A percentile compares a stretch with the other conserved stretches of the same genome.
phyloP scores from a whole-genome alignment of 2,329 filamentous ascomycete genomes.

The Gnomoniopsis sp. region DNA sequence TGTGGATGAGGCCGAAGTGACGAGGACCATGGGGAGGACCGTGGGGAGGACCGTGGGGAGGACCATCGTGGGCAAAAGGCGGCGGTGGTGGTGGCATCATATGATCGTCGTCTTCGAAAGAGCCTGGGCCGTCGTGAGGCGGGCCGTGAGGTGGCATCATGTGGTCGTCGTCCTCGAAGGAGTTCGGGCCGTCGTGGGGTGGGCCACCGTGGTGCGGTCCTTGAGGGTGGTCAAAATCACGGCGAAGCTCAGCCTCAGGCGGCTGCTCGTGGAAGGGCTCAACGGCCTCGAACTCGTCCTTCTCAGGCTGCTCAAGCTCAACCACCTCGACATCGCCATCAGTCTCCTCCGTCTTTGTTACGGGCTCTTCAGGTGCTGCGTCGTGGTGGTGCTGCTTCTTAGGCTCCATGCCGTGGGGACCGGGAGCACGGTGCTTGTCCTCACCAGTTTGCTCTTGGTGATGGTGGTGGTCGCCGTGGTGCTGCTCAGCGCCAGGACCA shows the following conservation, averaged over 20 bases:
- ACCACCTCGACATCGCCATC: not conserved
- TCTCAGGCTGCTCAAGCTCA: not conserved
- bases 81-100: not conserved
- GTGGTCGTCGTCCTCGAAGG: conserved; percentile 1
- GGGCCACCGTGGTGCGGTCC: not conserved
- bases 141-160: not conserved
- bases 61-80: not conserved
- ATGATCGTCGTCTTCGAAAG: conserved; percentile 2
- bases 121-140: not conserved
- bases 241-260: conserved; percentile 13
- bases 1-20: conserved; percentile 5
- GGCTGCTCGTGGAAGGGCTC: not conserved
- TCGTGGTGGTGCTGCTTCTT: not conserved
- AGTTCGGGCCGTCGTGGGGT: not conserved
- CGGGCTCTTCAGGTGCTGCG: not conserved
- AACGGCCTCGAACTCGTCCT: not conserved
- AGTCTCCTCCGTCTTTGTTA: not conserved
- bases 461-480: not conserved
- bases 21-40: conserved; percentile 1
- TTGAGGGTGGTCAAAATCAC: conserved; percentile 1
- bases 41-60: not conserved
- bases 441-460: not conserved
- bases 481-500: not conserved
- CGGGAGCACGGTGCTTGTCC: not conserved
- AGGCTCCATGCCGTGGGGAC: not conserved